Base-by-base conservation (phyloP, 805 yeast genomes). In the Candida ovalis region DNA sequence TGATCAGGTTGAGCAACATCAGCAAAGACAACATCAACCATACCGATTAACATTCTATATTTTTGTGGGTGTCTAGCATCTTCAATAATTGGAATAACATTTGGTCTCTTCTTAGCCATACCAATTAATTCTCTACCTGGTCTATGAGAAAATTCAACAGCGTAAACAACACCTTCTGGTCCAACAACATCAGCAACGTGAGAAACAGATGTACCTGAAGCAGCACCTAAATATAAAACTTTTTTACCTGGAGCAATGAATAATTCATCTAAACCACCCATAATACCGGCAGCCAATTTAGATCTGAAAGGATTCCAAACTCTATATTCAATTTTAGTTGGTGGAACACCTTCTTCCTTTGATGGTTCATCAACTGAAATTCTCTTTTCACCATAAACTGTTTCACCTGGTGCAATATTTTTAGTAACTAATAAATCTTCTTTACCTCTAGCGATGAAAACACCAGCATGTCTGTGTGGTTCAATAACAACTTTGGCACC, bases 271-370 rank as follows among this genome's bases (percentile, higher is more conserved):
- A 94, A 76, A 86, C 99, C 99, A 76, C 99, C 99, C 89, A 94
- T 88, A 60, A 94, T 88, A 87, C 99, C 99, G 55, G 99, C 99
- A 70, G 99, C 99, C 77, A 94, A 79, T 82, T 94, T 94, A 51
- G 98, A 92, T 84, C 99, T 87, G 87, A 94, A 94, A 56, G 99
- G 99, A 76, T 94, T 94, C 99, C 99, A 94, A 60, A 94, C 99
- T 82, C 99, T 91, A 84, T 94, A 94, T 78, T 94, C 99, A 53
- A 84, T 81, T 80, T 94, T 94, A 66, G 97, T 90, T 58, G 94
- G 83, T 59, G 94, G 88, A 50, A 84, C 88, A 66, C 86, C 86
- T 66, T 86, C 96, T 67, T 86, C 96, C 64, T 77, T 81, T 49
- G 92, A 81, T 58, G 97, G 96, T 69, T 88, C 97, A 71, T 94